A percentile compares a stretch with the other conserved stretches of the same genome.
Conservation (phyloP, 192 early-diverging fungal species). For the Podila minutissima region DNA sequence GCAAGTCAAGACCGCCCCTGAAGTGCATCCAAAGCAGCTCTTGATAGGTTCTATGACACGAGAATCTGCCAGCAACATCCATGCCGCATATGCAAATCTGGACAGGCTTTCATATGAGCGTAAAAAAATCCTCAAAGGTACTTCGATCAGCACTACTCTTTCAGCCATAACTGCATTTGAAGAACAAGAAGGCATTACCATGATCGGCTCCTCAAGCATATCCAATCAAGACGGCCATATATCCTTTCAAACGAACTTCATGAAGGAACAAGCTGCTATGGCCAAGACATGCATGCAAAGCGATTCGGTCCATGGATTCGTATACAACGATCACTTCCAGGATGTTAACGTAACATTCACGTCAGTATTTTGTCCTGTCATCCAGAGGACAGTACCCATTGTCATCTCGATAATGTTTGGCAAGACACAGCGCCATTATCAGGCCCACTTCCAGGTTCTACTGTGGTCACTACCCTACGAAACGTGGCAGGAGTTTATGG, state of each 20-base stretch:
- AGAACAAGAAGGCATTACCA: neutral
- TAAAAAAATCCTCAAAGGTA: neutral
- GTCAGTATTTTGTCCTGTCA: slow-evolving; percentile 7
- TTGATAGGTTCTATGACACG: neutral
- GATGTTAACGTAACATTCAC: slow-evolving; percentile 23
- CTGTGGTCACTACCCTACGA: neutral
- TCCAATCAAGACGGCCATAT: slow-evolving; percentile 3
- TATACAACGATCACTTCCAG: neutral
- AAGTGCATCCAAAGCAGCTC: neutral
- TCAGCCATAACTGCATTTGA: slow-evolving; percentile 1
- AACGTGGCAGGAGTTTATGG: slow-evolving; percentile 11
- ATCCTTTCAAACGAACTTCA: slow-evolving; percentile 9
- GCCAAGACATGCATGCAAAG: slow-evolving; percentile 6
- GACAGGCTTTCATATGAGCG: neutral
- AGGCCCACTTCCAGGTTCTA: slow-evolving; percentile 9
- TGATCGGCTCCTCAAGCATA: slow-evolving; percentile 1
- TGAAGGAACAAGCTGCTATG: neutral
- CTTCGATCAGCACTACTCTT: slow-evolving; percentile 6
- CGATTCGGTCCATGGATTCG: slow-evolving; percentile 16
- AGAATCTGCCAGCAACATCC: neutral
- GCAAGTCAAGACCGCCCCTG: slow-evolving; percentile 4
- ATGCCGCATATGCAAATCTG: neutral
- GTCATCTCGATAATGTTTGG: slow-evolving; percentile 18
- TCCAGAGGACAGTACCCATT: slow-evolving; percentile 14
- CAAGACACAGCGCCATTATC: slow-evolving; percentile 6